A percentile compares a stretch with the other conserved stretches of the same genome.
Conservation (phyloP, 305 asterid species). For the Fraxinus paxiana region DNA sequence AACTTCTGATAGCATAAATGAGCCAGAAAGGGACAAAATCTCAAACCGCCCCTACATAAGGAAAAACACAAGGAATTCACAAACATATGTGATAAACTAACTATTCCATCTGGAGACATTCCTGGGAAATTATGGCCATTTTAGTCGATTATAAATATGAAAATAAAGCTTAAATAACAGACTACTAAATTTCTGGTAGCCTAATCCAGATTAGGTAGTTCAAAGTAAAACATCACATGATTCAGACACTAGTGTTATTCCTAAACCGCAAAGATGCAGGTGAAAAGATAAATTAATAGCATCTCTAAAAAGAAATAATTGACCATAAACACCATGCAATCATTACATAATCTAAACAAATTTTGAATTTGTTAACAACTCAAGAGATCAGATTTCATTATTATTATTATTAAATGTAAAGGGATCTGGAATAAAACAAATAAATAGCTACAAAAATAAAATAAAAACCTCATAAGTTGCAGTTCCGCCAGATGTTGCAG, state of each 20-base stretch:
- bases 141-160: not conserved
- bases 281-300: not conserved
- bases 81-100: not conserved
- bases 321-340: not conserved
- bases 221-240: not conserved
- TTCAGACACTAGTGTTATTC: not conserved
- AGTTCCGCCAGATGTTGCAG: conserved; percentile 62
- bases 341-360: not conserved
- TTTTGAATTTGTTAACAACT: not conserved
- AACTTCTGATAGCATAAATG: conserved; percentile 44
- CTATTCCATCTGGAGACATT: conserved; percentile 1
- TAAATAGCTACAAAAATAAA: not conserved
- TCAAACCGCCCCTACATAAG: conserved; percentile 53
- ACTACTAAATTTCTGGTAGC: not conserved
- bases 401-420: not conserved
- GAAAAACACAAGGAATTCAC: not conserved
- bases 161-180: not conserved
- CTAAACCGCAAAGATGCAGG: not conserved
- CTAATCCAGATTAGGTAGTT: not conserved
- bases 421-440: not conserved
- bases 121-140: conserved; percentile 2
- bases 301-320: not conserved
- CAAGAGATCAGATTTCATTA: not conserved
- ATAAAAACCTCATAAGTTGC: conserved; percentile 58
- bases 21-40: conserved; percentile 55